Evolutionary conservation across 331 rosid genomes (phyloP).

Genomic region (Quercus tomentella): DNA sequence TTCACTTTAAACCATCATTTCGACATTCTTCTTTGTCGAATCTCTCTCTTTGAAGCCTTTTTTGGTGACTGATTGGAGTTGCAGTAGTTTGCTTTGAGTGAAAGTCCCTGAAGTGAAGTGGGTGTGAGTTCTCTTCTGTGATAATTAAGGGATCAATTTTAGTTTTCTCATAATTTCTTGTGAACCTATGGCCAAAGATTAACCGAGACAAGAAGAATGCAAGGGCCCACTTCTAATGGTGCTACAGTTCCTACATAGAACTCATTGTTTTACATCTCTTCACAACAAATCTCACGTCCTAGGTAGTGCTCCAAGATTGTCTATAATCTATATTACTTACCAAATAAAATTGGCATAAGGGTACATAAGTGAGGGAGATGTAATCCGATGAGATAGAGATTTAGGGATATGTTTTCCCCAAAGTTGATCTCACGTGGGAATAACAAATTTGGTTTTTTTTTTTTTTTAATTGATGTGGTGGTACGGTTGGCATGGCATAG

Average conservation of each 20-base stretch:
- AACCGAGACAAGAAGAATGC: constrained; percentile 52
- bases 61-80: constrained; percentile 13
- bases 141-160: constrained; percentile 45
- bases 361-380: too few species aligned
- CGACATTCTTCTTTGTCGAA: not conserved
- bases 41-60: not conserved
- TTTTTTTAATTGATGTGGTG: too few species aligned
- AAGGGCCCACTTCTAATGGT: constrained; percentile 13
- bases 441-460: too few species aligned
- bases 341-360: too few species aligned
- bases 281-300: constrained; percentile 75
- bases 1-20: not conserved
- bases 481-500: too few species aligned
- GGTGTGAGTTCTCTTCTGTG: constrained; percentile 4
- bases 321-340: too few species aligned
- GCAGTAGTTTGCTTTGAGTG: not conserved
- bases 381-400: too few species aligned
- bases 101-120: too few species aligned
- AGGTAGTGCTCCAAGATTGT: constrained; percentile 32
- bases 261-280: constrained; percentile 52
- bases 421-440: too few species aligned
- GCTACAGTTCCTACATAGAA: constrained; percentile 23
- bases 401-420: too few species aligned
- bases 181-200: constrained; percentile 67
- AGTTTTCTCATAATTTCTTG: constrained; percentile 42